Evolutionary conservation across 441 rosid genomes (phyloP).

Genomic region (Euphorbia corollata): DNA sequence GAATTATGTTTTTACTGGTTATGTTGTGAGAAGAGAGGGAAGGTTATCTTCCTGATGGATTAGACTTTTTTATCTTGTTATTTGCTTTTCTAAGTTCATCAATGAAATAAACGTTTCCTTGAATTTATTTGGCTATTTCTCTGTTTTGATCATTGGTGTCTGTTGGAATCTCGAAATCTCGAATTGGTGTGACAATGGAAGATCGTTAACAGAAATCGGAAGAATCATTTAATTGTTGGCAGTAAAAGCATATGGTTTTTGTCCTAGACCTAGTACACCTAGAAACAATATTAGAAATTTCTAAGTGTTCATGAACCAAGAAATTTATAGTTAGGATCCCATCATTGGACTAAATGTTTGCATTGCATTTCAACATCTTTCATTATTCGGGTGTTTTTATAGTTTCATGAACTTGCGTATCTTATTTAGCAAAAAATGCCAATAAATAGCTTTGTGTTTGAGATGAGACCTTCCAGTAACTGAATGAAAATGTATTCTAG

Average conservation of each 20-base stretch:
- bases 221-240: background rate
- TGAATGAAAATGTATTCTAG: constrained; percentile 1
- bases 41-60: background rate
- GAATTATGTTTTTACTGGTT: background rate
- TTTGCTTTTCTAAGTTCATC: background rate
- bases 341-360: background rate
- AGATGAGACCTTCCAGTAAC: background rate
- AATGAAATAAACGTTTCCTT: background rate
- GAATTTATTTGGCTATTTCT: background rate
- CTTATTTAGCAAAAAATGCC: background rate
- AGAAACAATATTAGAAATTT: background rate
- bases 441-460: background rate
- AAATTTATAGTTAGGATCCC: background rate
- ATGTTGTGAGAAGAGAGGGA: background rate
- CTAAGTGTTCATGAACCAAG: background rate
- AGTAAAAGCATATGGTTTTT: background rate
- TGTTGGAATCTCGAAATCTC: background rate
- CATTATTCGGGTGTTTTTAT: background rate
- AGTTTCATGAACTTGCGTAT: background rate
- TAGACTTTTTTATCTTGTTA: too few species aligned
- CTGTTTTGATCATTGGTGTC: background rate
- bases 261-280: background rate
- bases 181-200: background rate
- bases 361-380: background rate
- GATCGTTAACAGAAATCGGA: background rate